Base-by-base conservation (phyloP, 345 rosid species). In the Adansonia digitata region DNA sequence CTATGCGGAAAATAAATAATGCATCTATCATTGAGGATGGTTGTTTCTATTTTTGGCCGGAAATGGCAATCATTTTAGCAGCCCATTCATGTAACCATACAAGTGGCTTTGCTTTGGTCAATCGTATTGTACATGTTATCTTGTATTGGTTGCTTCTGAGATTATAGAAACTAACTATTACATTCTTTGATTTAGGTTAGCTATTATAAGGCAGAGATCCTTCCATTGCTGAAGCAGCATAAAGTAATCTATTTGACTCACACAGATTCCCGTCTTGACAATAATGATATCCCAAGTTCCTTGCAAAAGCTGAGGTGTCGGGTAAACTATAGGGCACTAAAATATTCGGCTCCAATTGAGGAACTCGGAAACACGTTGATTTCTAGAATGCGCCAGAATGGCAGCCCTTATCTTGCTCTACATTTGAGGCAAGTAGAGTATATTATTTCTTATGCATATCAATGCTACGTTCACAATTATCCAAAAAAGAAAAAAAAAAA, bases 251-350 rank as follows among this genome's bases (percentile, higher is more conserved):
- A 90, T 82, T 87, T 94, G 69, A 92, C 98, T 64, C 98, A 94
- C 80, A 86, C 98, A 46, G 98, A 91, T 84, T 91, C 98, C 69
- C 90, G 98, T 73, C 87, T 94, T 64, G 97, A 98, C 79, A 94
- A 94, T 90, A 94, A 92, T 48, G 90, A 71, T 62, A 81, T 94
- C 79, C 64, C 89, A 62, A 82, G 75, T 71, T 84, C 93, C 62
- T 81, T 88, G 71, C 98, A 94, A 80, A 91, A 86, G 85, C 86
- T 94, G 77, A 87, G 98, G 77, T 94, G 98, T 80, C 97, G 88
- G 64, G 98, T 84, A 60, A 94, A 91, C 80, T 94, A 92, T 59
- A 85, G 72, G 81, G 98, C 98, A 61, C 75, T 92, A 72, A 94
- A 86, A 83, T 94, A 94, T 81, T 89, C 98, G 48, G 82, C 92